These are phyloP conservation scores for Salix koriyanagi DNA, from an alignment of 345 rosid genomes.

Conservation along the genomic window DNA sequence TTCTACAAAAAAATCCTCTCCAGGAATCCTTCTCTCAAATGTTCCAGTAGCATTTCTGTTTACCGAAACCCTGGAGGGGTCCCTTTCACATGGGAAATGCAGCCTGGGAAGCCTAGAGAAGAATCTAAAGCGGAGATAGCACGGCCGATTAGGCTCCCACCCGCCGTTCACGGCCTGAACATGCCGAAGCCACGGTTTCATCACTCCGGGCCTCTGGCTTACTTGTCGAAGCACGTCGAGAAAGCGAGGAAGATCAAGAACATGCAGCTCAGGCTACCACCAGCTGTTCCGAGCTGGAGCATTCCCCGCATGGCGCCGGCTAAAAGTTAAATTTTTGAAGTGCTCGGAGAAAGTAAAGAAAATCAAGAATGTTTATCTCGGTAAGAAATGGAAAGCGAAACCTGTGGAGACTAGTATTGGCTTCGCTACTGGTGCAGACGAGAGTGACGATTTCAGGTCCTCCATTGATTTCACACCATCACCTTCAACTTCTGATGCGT, in stretches of 20 bases:
- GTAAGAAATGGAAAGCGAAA: neutral
- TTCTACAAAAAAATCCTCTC: constrained; percentile 13
- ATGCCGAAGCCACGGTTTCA: neutral
- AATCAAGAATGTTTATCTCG: neutral
- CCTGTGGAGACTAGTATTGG: neutral
- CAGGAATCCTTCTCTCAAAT: neutral
- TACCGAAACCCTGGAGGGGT: neutral
- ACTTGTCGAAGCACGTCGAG: neutral
- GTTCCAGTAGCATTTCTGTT: neutral
- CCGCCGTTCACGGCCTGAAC: neutral
- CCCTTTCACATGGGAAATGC: constrained; percentile 7
- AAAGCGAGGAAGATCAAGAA: neutral
- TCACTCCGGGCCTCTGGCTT: neutral
- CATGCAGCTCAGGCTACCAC: neutral
- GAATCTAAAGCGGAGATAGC: neutral
- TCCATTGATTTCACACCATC: neutral
- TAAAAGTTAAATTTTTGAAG: neutral
- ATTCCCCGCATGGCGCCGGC: neutral
- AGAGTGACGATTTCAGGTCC: neutral
- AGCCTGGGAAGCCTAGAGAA: constrained; percentile 1
- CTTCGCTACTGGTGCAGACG: neutral
- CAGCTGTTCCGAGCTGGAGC: neutral
- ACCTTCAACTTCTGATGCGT: neutral
- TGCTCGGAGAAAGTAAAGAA: neutral
- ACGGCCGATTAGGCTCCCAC: neutral